Percentiles rank a stretch among this genome's conserved stretches.
Conservation (phyloP, 495 filamentous ascomycete genomes). For the Eremomyces bilateralis region DNA sequence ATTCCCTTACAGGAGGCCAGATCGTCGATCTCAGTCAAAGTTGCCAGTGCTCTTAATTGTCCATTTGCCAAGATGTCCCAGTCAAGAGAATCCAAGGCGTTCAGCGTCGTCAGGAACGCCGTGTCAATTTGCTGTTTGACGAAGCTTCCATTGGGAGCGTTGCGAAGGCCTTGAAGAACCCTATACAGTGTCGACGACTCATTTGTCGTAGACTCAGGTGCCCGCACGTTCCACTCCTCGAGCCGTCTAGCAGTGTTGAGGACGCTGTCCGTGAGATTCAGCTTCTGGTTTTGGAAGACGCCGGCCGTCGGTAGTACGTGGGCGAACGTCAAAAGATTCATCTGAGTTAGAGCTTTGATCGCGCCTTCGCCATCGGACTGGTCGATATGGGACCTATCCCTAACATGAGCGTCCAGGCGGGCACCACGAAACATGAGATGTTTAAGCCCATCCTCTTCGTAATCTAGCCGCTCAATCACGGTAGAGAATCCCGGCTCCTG, state of each 20-base stretch:
- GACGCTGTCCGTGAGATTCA: conserved; percentile 37
- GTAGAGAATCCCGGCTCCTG: conserved; percentile 52
- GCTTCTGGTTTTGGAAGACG: conserved; percentile 21
- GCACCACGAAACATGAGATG: conserved; percentile 80
- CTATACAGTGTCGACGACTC: conserved; percentile 52
- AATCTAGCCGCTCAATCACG: conserved; percentile 67
- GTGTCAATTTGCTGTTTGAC: conserved; percentile 33
- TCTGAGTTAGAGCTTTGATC: conserved; percentile 37
- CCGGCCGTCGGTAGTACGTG: conserved; percentile 47
- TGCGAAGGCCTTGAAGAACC: conserved; percentile 59
- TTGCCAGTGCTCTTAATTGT: conserved; percentile 50
- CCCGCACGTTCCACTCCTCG: conserved; percentile 81
- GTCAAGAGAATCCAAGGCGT: conserved; percentile 30
- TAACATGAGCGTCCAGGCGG: conserved; percentile 69
- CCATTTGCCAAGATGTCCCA: too few relatives aligned
- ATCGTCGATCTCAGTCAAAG: conserved; percentile 65
- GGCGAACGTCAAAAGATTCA: conserved; percentile 52
- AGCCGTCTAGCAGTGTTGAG: conserved; percentile 67
- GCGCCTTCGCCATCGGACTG: conserved; percentile 22
- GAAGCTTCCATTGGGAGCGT: conserved; percentile 29
- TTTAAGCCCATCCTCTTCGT: conserved; percentile 72
- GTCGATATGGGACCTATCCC: conserved; percentile 22
- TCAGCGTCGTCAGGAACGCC: conserved; percentile 42
- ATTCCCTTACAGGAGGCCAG: conserved; percentile 40
- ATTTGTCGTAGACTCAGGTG: conserved; percentile 35